These are phyloP conservation scores for Leucosporidium yakuticum DNA, from an alignment of 768 basidiomycete species.

Conservation along the genomic window DNA sequence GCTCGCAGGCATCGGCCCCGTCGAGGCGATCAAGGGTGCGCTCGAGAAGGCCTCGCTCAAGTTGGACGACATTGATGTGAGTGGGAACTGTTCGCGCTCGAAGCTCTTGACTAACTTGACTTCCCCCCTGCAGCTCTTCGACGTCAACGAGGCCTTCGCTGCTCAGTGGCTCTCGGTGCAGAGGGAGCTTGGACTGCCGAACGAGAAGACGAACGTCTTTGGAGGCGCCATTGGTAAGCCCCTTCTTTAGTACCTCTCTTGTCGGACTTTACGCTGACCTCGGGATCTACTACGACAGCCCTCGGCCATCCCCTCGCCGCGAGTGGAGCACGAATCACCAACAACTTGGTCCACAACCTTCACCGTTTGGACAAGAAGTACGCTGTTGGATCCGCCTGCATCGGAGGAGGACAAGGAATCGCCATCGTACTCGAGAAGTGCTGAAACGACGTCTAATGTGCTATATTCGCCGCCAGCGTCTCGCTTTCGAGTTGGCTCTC, in stretches of 20 bases:
- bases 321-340: constrained; percentile 41
- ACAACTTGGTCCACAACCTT: constrained; percentile 45
- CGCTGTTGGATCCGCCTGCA: constrained; percentile 47
- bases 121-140: constrained; percentile 21
- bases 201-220: constrained; percentile 39
- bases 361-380: constrained; percentile 44
- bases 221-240: constrained; percentile 45
- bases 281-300: constrained; percentile 5
- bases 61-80: constrained; percentile 44
- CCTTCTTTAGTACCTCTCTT: neutral
- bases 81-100: constrained; percentile 16
- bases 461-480: too few relatives aligned
- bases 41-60: constrained; percentile 35
- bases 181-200: constrained; percentile 44
- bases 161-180: constrained; percentile 47
- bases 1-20: constrained; percentile 44
- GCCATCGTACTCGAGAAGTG: constrained; percentile 42
- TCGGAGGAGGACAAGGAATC: constrained; percentile 46
- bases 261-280: neutral
- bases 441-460: constrained; percentile 2
- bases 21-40: constrained; percentile 38
- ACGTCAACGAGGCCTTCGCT: constrained; percentile 44
- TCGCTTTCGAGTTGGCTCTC: too few relatives aligned
- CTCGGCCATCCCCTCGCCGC: constrained; percentile 38
- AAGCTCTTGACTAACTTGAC: neutral